Conservation (phyloP, 2,329 filamentous ascomycete genomes). For the Colletotrichum gigasporum region DNA sequence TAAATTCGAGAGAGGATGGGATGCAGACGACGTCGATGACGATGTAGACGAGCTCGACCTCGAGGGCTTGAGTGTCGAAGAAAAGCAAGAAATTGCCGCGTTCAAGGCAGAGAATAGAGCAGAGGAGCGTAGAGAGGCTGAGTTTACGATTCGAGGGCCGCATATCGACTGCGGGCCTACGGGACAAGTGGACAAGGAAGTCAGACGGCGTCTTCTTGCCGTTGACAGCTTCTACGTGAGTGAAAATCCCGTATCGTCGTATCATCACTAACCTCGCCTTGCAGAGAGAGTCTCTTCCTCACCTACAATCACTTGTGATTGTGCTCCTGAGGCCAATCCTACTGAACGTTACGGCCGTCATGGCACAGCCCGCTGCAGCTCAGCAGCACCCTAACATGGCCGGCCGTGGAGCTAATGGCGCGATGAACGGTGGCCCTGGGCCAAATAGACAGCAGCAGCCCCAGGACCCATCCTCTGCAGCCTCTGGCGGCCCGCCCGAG, state of each 20-base stretch:
- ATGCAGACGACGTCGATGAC: slow-evolving; percentile 58
- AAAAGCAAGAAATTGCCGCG: slow-evolving; percentile 52
- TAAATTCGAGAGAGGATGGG: slow-evolving; percentile 92
- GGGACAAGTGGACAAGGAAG: slow-evolving; percentile 59
- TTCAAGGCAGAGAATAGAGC: slow-evolving; percentile 50
- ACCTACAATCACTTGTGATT: slow-evolving; percentile 92
- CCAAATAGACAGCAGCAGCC: slow-evolving; percentile 41
- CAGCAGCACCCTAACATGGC: slow-evolving; percentile 55
- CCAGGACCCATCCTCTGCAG: slow-evolving; percentile 31
- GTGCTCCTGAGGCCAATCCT: slow-evolving; percentile 91
- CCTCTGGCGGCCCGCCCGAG: slow-evolving; percentile 41
- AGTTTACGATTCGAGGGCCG: slow-evolving; percentile 39
- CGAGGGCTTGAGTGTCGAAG: slow-evolving; percentile 51
- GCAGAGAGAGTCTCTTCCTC: slow-evolving; percentile 79
- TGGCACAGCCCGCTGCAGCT: slow-evolving; percentile 65
- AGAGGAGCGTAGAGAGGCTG: slow-evolving; percentile 36
- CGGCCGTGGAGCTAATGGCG: slow-evolving; percentile 48
- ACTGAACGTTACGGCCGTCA: slow-evolving; percentile 86
- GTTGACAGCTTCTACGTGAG: slow-evolving; percentile 89
- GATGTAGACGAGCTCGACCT: slow-evolving; percentile 60
- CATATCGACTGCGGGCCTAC: slow-evolving; percentile 61
- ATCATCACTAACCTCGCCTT: slow-evolving; percentile 32
- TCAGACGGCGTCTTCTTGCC: slow-evolving; percentile 72
- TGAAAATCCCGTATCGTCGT: slow-evolving; percentile 34
- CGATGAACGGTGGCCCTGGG: slow-evolving; percentile 50